Evolutionary conservation across 768 basidiomycete species (phyloP).

Genomic region (Lyophyllum atratum): DNA sequence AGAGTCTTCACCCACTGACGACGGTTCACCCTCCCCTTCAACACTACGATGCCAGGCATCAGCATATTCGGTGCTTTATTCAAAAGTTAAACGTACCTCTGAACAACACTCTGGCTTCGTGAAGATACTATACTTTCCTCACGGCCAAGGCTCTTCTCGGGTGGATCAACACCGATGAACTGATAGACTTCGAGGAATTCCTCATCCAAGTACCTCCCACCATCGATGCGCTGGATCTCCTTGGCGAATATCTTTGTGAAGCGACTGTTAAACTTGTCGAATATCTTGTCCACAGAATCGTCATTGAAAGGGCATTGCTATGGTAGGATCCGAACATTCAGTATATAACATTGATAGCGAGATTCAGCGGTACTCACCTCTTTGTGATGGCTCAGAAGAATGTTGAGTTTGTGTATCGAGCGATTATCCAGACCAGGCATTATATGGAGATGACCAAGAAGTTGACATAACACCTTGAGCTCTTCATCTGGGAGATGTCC

Average conservation of each 20-base stretch:
- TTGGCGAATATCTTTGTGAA: constrained; percentile 45
- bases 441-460: constrained; percentile 61
- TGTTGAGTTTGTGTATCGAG: constrained; percentile 46
- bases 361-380: constrained; percentile 34
- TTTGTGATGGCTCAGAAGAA: constrained; percentile 52
- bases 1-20: constrained; percentile 7
- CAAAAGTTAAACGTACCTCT: constrained; percentile 1
- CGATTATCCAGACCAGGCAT: constrained; percentile 36
- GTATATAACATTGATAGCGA: not conserved
- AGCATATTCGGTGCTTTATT: constrained; percentile 11
- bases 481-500: constrained; percentile 48
- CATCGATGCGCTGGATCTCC: constrained; percentile 42
- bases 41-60: constrained; percentile 13
- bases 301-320: constrained; percentile 66
- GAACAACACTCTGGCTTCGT: constrained; percentile 13
- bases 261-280: constrained; percentile 52
- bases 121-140: constrained; percentile 4
- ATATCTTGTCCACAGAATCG: constrained; percentile 49
- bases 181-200: constrained; percentile 44
- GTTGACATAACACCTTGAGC: constrained; percentile 63
- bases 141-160: constrained; percentile 22
- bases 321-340: not conserved
- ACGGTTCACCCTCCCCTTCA: constrained; percentile 11
- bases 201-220: constrained; percentile 35
- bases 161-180: constrained; percentile 42